Percentiles rank a stretch among this genome's conserved stretches.
These are phyloP conservation scores for Emiliania huxleyi DNA, from an alignment of 78 protist species.

Conservation along the genomic window DNA sequence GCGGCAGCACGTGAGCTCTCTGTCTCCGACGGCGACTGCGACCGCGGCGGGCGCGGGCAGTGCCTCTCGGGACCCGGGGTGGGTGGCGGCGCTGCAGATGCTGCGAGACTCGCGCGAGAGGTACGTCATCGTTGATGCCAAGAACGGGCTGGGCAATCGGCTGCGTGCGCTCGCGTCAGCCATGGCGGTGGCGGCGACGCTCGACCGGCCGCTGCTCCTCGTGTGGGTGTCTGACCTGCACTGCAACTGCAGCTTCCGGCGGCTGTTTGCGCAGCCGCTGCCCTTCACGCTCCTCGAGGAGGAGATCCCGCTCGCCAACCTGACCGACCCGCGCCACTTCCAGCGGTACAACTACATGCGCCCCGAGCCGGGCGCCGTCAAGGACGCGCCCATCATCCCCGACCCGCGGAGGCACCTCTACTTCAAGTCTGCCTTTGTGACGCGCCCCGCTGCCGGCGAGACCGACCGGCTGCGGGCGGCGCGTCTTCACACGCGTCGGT, in stretches of 20 bases:
- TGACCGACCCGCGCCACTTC: background rate
- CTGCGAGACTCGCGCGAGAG: background rate
- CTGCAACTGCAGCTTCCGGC: background rate
- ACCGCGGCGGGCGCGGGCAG: no score
- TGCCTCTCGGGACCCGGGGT: background rate
- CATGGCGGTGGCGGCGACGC: background rate
- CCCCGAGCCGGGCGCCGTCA: slow-evolving; percentile 4
- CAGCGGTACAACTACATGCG: background rate
- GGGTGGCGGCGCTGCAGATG: background rate
- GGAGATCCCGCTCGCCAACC: background rate
- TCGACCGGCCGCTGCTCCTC: background rate
- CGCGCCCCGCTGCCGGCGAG: no score
- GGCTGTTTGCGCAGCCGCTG: background rate
- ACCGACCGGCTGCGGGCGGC: no score
- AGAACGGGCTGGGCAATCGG: slow-evolving; percentile 18
- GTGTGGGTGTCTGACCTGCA: background rate
- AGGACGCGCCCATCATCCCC: background rate
- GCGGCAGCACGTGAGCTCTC: no score
- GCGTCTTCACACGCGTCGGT: no score
- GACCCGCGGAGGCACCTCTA: background rate
- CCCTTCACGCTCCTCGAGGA: background rate
- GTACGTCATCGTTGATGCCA: background rate
- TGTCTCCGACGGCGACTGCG: no score
- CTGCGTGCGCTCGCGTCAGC: slow-evolving; percentile 7
- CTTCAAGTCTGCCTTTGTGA: background rate